Conservation (phyloP, 2,329 filamentous ascomycete species). For the Fusarium sp. region DNA sequence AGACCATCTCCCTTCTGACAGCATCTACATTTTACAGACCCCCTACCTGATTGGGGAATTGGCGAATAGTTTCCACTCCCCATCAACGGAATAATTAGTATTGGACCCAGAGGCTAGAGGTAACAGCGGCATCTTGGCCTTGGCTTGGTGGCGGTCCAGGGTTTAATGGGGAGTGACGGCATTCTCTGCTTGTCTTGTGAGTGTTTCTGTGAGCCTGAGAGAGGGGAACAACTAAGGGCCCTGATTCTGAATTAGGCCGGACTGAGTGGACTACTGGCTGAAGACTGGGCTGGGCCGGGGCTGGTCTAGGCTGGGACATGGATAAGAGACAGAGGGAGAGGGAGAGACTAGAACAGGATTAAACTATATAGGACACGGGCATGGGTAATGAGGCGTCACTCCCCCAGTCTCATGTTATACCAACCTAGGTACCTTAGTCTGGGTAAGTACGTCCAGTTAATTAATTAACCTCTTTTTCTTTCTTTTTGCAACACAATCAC, state of each 20-base stretch:
- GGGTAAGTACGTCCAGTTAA: neutral
- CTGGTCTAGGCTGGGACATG: conserved; percentile 3
- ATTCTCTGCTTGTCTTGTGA: conserved; percentile 13
- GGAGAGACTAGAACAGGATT: neutral
- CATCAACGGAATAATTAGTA: conserved; percentile 15
- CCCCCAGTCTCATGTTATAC: conserved; percentile 10
- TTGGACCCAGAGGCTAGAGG: conserved; percentile 22
- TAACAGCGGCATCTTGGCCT: conserved; percentile 41
- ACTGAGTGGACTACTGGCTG: neutral
- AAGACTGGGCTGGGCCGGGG: conserved; percentile 3
- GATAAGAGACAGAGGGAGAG: neutral
- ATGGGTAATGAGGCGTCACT: conserved; percentile 34
- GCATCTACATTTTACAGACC: neutral
- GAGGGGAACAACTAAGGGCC: conserved; percentile 3
- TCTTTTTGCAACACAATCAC: conserved; percentile 8
- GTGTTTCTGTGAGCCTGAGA: neutral
- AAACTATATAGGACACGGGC: neutral
- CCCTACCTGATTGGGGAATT: conserved; percentile 11
- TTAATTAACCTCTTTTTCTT: conserved; percentile 8
- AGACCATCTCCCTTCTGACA: conserved; percentile 21
- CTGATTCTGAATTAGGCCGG: conserved; percentile 4
- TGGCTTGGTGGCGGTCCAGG: conserved; percentile 34
- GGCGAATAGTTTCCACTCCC: conserved; percentile 7
- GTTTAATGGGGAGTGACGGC: conserved; percentile 42
- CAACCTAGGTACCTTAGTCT: neutral